Conservation (phyloP, 768 basidiomycete species). For the Kwoniella europaea region DNA sequence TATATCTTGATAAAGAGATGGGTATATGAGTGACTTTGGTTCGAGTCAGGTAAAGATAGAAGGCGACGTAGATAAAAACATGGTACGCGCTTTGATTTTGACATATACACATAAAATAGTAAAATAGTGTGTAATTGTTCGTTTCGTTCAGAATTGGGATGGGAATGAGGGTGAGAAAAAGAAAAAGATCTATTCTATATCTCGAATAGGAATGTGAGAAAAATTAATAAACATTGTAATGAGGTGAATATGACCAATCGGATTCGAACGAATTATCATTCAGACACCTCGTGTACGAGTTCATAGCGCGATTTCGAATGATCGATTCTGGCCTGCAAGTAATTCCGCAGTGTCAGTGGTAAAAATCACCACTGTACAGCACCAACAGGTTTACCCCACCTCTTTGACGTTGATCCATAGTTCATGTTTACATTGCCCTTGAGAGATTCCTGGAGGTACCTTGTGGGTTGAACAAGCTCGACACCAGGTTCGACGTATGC, state of each 20-base stretch:
- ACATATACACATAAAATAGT: neutral
- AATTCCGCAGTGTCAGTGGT: conserved; percentile 10
- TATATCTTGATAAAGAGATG: neutral
- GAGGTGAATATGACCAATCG: conserved; percentile 9
- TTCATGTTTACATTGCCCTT: neutral
- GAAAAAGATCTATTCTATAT: neutral
- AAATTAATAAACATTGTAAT: conserved; percentile 11
- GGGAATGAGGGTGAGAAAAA: neutral
- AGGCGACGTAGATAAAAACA: neutral
- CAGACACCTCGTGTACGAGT: conserved; percentile 3
- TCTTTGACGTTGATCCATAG: conserved; percentile 12
- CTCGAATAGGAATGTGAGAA: neutral
- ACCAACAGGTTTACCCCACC: conserved; percentile 23
- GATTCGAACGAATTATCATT: conserved; percentile 9
- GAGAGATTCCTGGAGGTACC: conserved; percentile 3
- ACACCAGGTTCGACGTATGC: conserved; percentile 30
- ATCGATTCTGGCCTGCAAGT: neutral
- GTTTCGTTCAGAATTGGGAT: neutral
- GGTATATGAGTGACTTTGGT: neutral
- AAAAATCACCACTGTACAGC: conserved; percentile 24
- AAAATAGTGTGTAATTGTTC: neutral
- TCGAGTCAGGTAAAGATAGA: neutral
- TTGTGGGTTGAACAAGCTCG: conserved; percentile 17
- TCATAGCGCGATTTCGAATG: neutral
- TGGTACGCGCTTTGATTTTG: neutral